Percentiles rank a stretch among this genome's conserved stretches.
Evolutionary conservation across 1,284 basidiomycete genomes (phyloP).

Genomic region (Sanghuangporus baumii): DNA sequence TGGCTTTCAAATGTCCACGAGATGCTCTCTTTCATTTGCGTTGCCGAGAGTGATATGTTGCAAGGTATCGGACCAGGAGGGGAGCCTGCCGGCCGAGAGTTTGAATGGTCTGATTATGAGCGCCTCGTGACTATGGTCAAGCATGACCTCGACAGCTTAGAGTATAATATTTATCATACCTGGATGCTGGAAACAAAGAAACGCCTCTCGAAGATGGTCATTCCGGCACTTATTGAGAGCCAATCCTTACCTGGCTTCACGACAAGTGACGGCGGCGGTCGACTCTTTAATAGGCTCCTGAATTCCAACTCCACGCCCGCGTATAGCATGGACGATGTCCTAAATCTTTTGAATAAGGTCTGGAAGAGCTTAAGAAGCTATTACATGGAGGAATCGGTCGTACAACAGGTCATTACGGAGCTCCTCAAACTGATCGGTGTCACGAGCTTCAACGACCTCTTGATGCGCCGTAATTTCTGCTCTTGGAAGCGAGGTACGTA

Average conservation of each 20-base stretch:
- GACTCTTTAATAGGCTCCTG: constrained; percentile 91
- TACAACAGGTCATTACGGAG: constrained; percentile 96
- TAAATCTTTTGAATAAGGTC: constrained; percentile 96
- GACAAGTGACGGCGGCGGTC: constrained; percentile 88
- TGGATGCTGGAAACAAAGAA: constrained; percentile 99
- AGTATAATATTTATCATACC: constrained; percentile 99
- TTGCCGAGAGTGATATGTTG: constrained; percentile 97
- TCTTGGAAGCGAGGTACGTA: constrained; percentile 96
- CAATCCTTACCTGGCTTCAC: constrained; percentile 98
- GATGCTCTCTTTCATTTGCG: constrained; percentile 97
- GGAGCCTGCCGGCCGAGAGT: constrained; percentile 83
- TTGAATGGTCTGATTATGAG: constrained; percentile 98
- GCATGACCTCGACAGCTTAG: constrained; percentile 96
- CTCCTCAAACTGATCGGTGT: constrained; percentile 95
- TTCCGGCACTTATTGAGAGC: constrained; percentile 96
- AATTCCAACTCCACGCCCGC: constrained; percentile 82
- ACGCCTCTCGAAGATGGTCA: constrained; percentile 95
- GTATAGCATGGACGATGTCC: constrained; percentile 98
- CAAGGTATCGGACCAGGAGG: constrained; percentile 97
- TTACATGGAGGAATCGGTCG: constrained; percentile 97
- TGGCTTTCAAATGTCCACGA: constrained; percentile 99
- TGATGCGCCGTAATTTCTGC: constrained; percentile 99
- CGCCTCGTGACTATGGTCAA: constrained; percentile 96
- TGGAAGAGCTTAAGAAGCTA: constrained; percentile 99
- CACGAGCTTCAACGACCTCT: constrained; percentile 95